Percentiles rank a stretch among this genome's conserved stretches.
Conservation (phyloP, 2,329 filamentous ascomycete species). For the Diaporthe helianthi region DNA sequence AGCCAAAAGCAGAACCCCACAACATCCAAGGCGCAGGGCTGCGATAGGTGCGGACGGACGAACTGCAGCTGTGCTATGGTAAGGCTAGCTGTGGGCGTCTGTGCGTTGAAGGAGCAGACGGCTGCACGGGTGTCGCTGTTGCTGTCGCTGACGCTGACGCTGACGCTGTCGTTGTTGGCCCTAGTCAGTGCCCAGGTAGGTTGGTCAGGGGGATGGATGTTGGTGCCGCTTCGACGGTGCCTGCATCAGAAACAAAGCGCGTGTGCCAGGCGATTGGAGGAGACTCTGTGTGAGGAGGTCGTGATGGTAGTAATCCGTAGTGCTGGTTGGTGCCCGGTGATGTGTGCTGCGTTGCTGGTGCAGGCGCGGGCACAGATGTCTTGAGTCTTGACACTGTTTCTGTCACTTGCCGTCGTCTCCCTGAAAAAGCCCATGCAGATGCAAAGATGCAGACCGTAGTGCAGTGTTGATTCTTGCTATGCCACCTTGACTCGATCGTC, state of each 20-base stretch:
- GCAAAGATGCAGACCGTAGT: background rate
- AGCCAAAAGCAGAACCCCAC: conserved; percentile 1
- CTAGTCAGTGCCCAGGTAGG: too few relatives aligned
- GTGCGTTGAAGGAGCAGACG: background rate
- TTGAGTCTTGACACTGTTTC: conserved; percentile 17
- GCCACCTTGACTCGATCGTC: conserved; percentile 16
- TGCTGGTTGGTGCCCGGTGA: too few relatives aligned
- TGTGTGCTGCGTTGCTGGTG: background rate
- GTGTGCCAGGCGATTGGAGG: conserved; percentile 14
- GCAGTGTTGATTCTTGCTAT: background rate
- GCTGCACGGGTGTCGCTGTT: background rate
- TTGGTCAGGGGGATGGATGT: background rate
- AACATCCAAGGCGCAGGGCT: conserved; percentile 11
- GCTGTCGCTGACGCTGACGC: too few relatives aligned
- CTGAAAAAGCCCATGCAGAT: conserved; percentile 4
- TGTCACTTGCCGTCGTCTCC: conserved; percentile 11
- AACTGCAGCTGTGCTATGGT: conserved; percentile 13
- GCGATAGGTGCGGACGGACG: conserved; percentile 23
- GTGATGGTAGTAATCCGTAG: too few relatives aligned
- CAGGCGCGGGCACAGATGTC: conserved; percentile 12
- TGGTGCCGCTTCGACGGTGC: conserved; percentile 17
- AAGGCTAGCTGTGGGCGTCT: background rate
- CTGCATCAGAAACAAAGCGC: conserved; percentile 17
- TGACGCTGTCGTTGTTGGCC: conserved; percentile 8
- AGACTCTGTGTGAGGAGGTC: background rate